Evolutionary conservation across 2,329 filamentous ascomycete genomes (phyloP), one percentile per base, ranked within the genome.

Genomic region (Paecilomyces formosus): DNA sequence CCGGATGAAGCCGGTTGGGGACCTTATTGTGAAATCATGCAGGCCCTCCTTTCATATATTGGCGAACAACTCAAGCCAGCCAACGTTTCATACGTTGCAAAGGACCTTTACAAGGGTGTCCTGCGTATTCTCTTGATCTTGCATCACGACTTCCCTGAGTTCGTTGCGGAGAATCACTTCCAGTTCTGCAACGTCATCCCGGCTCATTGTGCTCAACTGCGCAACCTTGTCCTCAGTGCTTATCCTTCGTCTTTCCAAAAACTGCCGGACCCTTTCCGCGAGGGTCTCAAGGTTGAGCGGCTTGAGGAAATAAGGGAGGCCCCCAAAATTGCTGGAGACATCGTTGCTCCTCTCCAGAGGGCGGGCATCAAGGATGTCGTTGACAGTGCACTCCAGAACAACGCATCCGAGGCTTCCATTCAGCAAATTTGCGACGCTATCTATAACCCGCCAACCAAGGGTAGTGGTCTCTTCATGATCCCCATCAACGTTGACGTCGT

Each of bases 91-190:
- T 80, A 85, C 33, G 82, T 89, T 55, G 85, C 87, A 33, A 92
- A 90, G 71, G 90, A 93, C 57, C 85, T 96, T 61, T 97, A 96
- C 72, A 87, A 90, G 61, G 91, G 88, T 8, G 85, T 89, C 1
- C 78, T 96, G 54, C 92, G 95, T 69, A 84, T 97, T 60, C 78
- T 97, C 57, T 79, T 96, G 33, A 83, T 96, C 56, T 79, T 99
- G 56, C 90, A 96, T 65, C 94, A 97, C 70, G 94, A 99, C 72
- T 97, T 91, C 74, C 89, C 93, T 0, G 92, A 97, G 58, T 99
- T 96, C 73, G 78, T 99, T 50, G 88, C 90, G 5, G 90, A 92
- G 66, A 91, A 96, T 72, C 90, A 96, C 70, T 85, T 90, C 64
- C 85, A 86, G 64, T 84, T 99, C 56, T 92, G 88, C 76, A 87